Evolutionary conservation across 1,284 basidiomycete genomes (phyloP).

Genomic region (Boletus sp.): DNA sequence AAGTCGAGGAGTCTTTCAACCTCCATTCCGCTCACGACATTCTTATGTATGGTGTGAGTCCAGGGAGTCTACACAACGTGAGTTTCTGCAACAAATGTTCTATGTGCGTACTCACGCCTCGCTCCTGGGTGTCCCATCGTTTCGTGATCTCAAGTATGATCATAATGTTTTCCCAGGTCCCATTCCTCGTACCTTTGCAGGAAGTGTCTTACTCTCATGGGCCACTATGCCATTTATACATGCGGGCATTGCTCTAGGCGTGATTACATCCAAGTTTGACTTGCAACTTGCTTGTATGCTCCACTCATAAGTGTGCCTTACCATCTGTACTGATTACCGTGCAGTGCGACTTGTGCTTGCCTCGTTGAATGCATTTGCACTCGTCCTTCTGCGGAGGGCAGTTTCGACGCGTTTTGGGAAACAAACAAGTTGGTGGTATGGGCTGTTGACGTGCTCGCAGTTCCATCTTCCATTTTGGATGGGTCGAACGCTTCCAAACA

Average conservation of each 20-base stretch:
- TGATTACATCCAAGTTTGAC: constrained; percentile 51
- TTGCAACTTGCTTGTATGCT: constrained; percentile 60
- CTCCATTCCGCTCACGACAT: constrained; percentile 91
- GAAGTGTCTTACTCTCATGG: constrained; percentile 62
- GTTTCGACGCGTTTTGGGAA: constrained; percentile 63
- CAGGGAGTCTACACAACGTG: constrained; percentile 47
- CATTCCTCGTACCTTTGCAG: constrained; percentile 85
- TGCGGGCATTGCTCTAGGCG: constrained; percentile 38
- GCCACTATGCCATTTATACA: constrained; percentile 44
- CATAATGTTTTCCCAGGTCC: constrained; percentile 88
- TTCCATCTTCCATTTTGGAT: constrained; percentile 95
- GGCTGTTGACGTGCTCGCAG: constrained; percentile 71
- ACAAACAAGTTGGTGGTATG: constrained; percentile 55
- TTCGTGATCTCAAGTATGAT: constrained; percentile 63
- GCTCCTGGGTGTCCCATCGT: background rate
- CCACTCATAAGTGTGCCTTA: background rate
- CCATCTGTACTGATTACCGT: background rate
- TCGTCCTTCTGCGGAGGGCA: constrained; percentile 63
- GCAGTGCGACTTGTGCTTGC: constrained; percentile 77
- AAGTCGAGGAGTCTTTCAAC: constrained; percentile 97
- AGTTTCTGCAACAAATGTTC: constrained; percentile 29
- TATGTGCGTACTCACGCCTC: no score
- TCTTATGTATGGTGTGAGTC: constrained; percentile 65
- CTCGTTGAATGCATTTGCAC: constrained; percentile 57
- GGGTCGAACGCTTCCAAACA: constrained; percentile 90